Evolutionary conservation across 2,329 filamentous ascomycete species (phyloP).

Genomic region (Clonostachys rhizophaga): DNA sequence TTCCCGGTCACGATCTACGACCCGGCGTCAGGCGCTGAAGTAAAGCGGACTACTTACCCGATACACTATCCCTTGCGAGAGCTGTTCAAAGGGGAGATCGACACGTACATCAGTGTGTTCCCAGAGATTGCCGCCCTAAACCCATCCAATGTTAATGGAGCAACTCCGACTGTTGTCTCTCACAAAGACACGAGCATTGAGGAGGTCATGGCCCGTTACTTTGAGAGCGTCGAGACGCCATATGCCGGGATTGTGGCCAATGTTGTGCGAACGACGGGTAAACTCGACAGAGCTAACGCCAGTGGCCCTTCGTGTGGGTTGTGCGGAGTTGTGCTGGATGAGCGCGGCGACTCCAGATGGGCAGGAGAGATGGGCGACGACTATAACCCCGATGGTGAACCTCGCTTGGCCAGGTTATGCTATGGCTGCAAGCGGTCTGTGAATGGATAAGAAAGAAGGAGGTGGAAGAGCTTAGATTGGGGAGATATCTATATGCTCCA

Average conservation of each 20-base stretch:
- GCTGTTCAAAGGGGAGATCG: conserved; percentile 75
- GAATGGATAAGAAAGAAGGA: conserved; percentile 31
- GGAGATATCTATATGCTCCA: neutral
- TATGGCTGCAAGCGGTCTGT: conserved; percentile 71
- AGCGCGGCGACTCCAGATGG: conserved; percentile 58
- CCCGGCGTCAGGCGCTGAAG: conserved; percentile 9
- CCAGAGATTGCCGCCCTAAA: conserved; percentile 47
- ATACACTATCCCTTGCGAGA: conserved; percentile 82
- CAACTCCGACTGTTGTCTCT: conserved; percentile 40
- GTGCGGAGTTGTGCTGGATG: conserved; percentile 65
- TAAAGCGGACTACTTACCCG: conserved; percentile 20
- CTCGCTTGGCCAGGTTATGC: conserved; percentile 42
- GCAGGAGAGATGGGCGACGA: conserved; percentile 52
- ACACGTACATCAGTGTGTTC: conserved; percentile 56
- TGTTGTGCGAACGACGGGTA: conserved; percentile 87
- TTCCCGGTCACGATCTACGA: conserved; percentile 25
- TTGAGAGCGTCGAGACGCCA: conserved; percentile 71
- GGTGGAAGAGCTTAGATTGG: neutral
- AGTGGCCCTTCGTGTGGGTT: conserved; percentile 47
- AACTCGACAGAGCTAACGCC: conserved; percentile 54
- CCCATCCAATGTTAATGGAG: conserved; percentile 24
- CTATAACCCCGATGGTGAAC: conserved; percentile 12
- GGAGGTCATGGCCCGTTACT: conserved; percentile 84
- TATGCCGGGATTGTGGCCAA: conserved; percentile 93
- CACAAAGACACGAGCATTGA: conserved; percentile 84